Base-by-base conservation (phyloP, 2,329 filamentous ascomycete species). In the Exutisphaerella laricina region DNA sequence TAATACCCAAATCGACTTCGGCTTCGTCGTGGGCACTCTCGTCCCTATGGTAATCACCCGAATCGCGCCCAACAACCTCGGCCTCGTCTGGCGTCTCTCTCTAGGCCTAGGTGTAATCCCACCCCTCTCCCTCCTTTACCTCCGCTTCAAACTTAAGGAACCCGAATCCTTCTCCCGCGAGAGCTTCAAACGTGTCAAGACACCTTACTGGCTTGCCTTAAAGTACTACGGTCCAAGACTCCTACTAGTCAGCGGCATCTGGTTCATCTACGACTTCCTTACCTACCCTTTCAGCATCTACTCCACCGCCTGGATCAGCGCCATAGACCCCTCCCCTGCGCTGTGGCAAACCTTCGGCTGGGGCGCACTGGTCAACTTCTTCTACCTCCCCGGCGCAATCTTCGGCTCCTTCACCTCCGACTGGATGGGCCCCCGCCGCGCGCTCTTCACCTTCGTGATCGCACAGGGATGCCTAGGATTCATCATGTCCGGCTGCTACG, bases 281-380 rank as follows among this genome's bases (percentile, higher is more conserved):
- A 70, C 80, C 2, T 95, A 95, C 63, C 82, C 84, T 0, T 95
- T 95, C 61, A 77, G 84, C 39, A 87, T 95, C 57, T 96, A 92
- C 69, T 85, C 84, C 0, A 82, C 82, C 1, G 76, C 80, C 1
- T 90, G 94, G 57, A 68, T 94, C 0, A 80, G 78, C 46, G 75
- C 87, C 20, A 79, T 83, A 30, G 77, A 78, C 7, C 62, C 4
- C 72, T 34, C 55, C 8, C 31, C 78, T 0, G 75, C 82, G 0
- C 69, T 95, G 1, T 90, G 86, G 59, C 84, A 84, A 49, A 70
- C 80, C 8, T 89, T 95, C 48, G 89, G 88, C 29, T 95, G 88
- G 88, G 88, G 87, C 60, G 88, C 84, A 0, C 75, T 95, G 30
- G 80, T 94, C 69, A 94, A 92, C 63, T 70, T 88, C 49, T 95